phyloP scores from a whole-genome alignment of 495 filamentous ascomycete genomes.

The Amorphotheca resinae region DNA sequence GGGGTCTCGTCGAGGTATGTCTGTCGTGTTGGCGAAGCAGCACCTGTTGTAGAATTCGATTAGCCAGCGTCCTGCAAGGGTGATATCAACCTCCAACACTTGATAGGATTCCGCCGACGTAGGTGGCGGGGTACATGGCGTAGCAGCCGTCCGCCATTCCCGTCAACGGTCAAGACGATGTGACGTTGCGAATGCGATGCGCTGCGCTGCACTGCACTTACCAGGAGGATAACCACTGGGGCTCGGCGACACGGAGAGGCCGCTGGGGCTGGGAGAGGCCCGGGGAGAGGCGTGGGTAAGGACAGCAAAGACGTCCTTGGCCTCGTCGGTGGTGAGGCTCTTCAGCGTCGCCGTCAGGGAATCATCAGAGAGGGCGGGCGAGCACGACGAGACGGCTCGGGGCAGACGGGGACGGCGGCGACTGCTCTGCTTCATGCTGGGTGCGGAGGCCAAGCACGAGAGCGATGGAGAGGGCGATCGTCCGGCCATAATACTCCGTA shows the following conservation, averaged over 20 bases:
- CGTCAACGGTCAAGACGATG: background rate
- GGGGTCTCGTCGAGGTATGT: conserved; percentile 2
- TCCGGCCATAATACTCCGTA: no score
- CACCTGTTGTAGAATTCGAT: background rate
- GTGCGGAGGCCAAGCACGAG: conserved; percentile 25
- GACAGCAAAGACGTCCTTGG: background rate
- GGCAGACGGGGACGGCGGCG: conserved; percentile 17
- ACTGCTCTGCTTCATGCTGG: background rate
- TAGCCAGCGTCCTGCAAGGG: background rate
- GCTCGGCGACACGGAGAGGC: no score
- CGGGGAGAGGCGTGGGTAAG: background rate
- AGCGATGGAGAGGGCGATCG: conserved; percentile 28
- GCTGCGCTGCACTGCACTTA: background rate
- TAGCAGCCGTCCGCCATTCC: background rate
- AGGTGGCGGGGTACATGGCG: background rate
- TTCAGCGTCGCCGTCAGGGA: background rate
- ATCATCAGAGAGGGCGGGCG: background rate
- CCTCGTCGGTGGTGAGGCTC: background rate
- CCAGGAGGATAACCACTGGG: background rate
- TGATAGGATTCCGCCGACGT: background rate
- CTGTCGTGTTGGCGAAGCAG: background rate
- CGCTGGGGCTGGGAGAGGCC: no score
- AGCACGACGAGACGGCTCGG: conserved; percentile 1
- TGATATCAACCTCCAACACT: background rate
- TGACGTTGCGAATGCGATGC: background rate